Percentiles rank a stretch among this genome's conserved stretches.
phyloP scores from a whole-genome alignment of 345 rosid genomes.

The Acer saccharum region DNA sequence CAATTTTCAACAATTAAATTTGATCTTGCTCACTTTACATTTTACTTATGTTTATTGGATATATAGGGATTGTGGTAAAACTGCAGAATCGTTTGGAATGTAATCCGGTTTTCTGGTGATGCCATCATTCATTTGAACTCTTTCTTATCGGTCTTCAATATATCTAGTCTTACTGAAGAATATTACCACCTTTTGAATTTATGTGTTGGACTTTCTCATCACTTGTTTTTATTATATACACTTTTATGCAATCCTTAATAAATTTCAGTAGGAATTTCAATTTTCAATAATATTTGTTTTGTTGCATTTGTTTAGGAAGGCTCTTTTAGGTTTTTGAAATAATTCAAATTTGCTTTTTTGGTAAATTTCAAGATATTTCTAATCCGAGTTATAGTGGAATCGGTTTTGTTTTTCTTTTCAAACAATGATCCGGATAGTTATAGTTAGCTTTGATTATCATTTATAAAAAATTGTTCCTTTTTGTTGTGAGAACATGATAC shows the following conservation, averaged over 20 bases:
- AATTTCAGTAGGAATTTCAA: no score
- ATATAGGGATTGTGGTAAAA: neutral
- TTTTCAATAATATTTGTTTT: no score
- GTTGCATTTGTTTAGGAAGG: no score
- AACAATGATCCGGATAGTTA: no score
- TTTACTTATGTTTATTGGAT: neutral
- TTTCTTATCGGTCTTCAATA: slow-evolving; percentile 75
- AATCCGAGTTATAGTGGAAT: no score
- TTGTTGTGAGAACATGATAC: neutral
- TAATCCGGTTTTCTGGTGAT: slow-evolving; percentile 69
- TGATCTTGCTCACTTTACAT: neutral
- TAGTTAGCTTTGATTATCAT: no score
- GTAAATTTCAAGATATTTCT: no score
- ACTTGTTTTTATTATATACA: neutral
- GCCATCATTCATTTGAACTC: slow-evolving; percentile 80
- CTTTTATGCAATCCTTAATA: neutral
- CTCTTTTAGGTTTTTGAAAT: no score
- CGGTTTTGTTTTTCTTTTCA: no score
- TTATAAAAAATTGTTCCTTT: no score
- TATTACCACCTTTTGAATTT: slow-evolving; percentile 59
- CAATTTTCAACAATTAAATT: neutral
- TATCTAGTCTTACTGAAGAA: slow-evolving; percentile 82
- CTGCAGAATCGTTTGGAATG: slow-evolving; percentile 96
- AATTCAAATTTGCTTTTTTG: no score
- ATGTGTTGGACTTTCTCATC: slow-evolving; percentile 16